phyloP scores from a whole-genome alignment of 2,329 filamentous ascomycete genomes.

The Colletotrichum paranaense region DNA sequence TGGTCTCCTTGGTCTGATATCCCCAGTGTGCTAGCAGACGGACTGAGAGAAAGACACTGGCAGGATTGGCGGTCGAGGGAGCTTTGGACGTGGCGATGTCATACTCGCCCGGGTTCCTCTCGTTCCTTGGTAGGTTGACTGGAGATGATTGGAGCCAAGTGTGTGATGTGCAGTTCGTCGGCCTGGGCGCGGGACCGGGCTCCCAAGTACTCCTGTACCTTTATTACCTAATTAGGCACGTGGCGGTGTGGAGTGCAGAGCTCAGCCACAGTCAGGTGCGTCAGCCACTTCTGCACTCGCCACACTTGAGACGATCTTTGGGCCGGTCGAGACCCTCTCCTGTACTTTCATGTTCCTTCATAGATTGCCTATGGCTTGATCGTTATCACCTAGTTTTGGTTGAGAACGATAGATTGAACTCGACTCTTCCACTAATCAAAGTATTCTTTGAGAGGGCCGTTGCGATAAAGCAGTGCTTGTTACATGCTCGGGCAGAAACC shows the following conservation, averaged over 20 bases:
- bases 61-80: not conserved
- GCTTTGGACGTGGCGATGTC: slow-evolving; percentile 9
- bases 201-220: not conserved
- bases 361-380: not conserved
- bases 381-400: not conserved
- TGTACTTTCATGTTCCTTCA: not conserved
- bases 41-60: not conserved
- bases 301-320: slow-evolving; percentile 3
- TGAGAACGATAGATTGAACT: no score
- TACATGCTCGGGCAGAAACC: no score
- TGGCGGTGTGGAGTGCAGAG: not conserved
- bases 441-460: no score
- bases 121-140: not conserved
- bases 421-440: no score
- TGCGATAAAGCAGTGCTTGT: no score
- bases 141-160: slow-evolving; percentile 6
- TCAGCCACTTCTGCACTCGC: slow-evolving; percentile 24
- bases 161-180: not conserved
- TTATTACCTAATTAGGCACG: no score
- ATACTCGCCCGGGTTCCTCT: not conserved
- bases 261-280: slow-evolving; percentile 13
- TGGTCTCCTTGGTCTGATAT: not conserved
- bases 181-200: not conserved
- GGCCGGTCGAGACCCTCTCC: not conserved
- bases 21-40: not conserved